Percentiles rank a stretch among this genome's conserved stretches.
Conservation (phyloP, 345 rosid genomes). For the Anacardium occidentale region DNA sequence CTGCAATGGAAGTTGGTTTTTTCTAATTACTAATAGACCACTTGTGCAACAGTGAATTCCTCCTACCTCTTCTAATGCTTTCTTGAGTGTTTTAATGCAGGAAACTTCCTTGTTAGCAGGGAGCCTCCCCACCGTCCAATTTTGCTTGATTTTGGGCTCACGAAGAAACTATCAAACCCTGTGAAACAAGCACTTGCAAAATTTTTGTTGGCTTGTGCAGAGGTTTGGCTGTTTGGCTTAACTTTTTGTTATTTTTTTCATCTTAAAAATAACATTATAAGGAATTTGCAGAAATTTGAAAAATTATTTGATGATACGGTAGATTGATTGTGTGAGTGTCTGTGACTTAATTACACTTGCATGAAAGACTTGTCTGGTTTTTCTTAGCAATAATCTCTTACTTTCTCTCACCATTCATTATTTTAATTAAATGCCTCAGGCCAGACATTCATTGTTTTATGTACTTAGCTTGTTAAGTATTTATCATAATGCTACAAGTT, state of each 20-base stretch:
- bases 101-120: constrained; percentile 94
- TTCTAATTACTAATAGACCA: not conserved
- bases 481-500: not conserved
- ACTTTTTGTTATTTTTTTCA: not conserved
- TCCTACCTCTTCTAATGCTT: constrained; percentile 5
- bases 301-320: not conserved
- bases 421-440: not conserved
- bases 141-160: constrained; percentile 91
- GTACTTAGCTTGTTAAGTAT: not conserved
- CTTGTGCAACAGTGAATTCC: not conserved
- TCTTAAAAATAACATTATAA: constrained; percentile 5
- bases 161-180: constrained; percentile 73
- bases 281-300: constrained; percentile 10
- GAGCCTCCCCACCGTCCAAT: constrained; percentile 84
- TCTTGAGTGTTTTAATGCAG: constrained; percentile 38
- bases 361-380: not conserved
- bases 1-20: not conserved
- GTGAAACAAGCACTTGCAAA: constrained; percentile 91
- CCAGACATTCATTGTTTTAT: not conserved
- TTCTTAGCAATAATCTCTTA: not conserved
- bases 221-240: constrained; percentile 74
- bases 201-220: constrained; percentile 94
- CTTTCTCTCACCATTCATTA: not conserved
- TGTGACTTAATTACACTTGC: not conserved
- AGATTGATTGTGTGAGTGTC: not conserved